These are phyloP conservation scores for Leucogyrophana mollusca DNA, from an alignment of 768 basidiomycete genomes.

Conservation along the genomic window DNA sequence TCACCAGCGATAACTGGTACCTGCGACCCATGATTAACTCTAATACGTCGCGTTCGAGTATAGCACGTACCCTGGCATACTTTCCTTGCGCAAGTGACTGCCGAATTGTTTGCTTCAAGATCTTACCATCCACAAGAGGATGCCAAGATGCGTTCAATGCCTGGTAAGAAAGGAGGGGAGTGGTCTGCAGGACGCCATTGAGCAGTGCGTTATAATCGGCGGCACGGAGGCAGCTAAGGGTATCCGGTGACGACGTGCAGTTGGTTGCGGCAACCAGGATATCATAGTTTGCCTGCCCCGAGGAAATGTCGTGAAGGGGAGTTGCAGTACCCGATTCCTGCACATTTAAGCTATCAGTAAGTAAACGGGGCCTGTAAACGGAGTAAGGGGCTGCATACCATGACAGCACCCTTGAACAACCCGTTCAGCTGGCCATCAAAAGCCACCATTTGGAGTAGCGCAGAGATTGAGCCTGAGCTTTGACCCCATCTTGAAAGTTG, in stretches of 20 bases:
- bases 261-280: conserved; percentile 11
- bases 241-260: conserved; percentile 10
- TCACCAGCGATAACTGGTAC: conserved; percentile 30
- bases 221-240: conserved; percentile 15
- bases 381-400: conserved; percentile 6
- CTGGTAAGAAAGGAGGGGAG: conserved; percentile 11
- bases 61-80: conserved; percentile 2
- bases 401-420: conserved; percentile 15
- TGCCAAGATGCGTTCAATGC: conserved; percentile 10
- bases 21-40: conserved; percentile 10
- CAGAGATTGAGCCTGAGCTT: conserved; percentile 14
- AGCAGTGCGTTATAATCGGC: conserved; percentile 12
- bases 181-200: conserved; percentile 9
- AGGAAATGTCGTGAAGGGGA: conserved; percentile 6
- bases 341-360: conserved; percentile 6
- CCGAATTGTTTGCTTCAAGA: conserved; percentile 4
- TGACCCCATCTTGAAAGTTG: conserved; percentile 14
- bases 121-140: conserved; percentile 1
- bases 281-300: conserved; percentile 10
- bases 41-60: neutral
- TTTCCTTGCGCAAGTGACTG: conserved; percentile 1
- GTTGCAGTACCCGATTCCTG: conserved; percentile 15
- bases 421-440: conserved; percentile 13
- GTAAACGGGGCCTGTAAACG: neutral
- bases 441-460: conserved; percentile 13